Evolutionary conservation across 2,329 filamentous ascomycete genomes (phyloP), one percentile per base, ranked within the genome.

Genomic region (Penicillium sp.): DNA sequence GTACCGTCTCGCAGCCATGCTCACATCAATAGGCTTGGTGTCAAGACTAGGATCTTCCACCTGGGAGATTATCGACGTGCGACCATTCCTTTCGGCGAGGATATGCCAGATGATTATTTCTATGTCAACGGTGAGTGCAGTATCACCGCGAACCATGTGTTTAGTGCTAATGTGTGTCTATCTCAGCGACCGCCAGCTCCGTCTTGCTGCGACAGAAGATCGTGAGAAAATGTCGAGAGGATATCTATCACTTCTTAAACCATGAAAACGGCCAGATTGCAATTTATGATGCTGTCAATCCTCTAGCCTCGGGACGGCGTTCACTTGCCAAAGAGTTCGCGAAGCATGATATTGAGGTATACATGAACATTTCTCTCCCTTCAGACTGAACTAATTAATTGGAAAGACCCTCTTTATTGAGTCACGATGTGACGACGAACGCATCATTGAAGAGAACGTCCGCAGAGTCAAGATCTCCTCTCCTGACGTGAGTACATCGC

Each of bases 251-350:
- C 51, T 99, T 96, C 81, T 79, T 99, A 42, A 95, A 97, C 67
- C 89, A 97, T 63, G 94, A 97, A 68, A 97, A 97, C 65, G 94
- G 94, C 11, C 94, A 99, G 70, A 93, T 99, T 51, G 94, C 94
- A 52, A 97, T 99, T 56, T 99, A 97, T 71, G 94, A 99, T 74
- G 94, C 95, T 27, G 95, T 99, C 16, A 99, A 99, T 67, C 92
- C 93, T 4, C 87, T 94, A 18, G 87, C 90, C 18, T 86, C 83
- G 54, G 92, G 92, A 14, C 86, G 94, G 44, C 85, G 88, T 52
- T 89, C 91, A 10, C 79, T 99, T 16, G 92, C 92, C 5, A 96
- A 96, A 74, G 94, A 99, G 68, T 96, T 99, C 71, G 88, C 90
- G n/a, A 97, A 97, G 76, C 91, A 97, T 70, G 90, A 96, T 68